A percentile compares a stretch with the other conserved stretches of the same genome.
Evolutionary conservation across 306 rosid species (phyloP).

Genomic region (Mucuna pruriens): DNA sequence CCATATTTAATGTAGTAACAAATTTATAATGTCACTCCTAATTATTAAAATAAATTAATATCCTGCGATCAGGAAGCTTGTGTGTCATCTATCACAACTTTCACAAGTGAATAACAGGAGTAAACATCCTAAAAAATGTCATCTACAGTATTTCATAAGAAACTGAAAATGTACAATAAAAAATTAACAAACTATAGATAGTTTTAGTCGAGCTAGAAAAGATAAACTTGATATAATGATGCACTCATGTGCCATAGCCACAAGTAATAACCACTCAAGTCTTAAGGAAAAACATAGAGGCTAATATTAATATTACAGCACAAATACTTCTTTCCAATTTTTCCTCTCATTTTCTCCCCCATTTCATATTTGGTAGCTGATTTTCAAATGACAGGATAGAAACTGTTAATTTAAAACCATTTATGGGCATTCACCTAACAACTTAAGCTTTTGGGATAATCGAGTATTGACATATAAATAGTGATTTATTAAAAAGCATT

Average conservation of each 20-base stretch:
- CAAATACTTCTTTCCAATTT: background rate
- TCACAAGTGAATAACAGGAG: background rate
- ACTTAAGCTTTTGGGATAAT: slow-evolving; percentile 2
- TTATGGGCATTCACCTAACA: background rate
- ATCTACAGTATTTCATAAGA: slow-evolving; percentile 1
- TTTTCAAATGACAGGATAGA: background rate
- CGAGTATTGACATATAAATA: slow-evolving; percentile 11
- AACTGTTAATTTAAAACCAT: slow-evolving; percentile 12
- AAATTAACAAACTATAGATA: background rate
- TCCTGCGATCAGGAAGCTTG: background rate
- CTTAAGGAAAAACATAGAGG: background rate
- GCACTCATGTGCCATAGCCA: background rate
- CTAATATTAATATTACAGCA: background rate
- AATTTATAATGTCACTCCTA: background rate
- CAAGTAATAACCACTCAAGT: background rate
- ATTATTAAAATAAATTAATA: background rate
- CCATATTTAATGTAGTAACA: background rate
- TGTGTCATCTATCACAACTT: background rate
- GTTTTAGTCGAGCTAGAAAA: background rate
- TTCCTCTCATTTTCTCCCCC: background rate
- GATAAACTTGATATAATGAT: background rate
- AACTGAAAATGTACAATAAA: slow-evolving; percentile 3
- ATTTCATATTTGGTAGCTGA: background rate
- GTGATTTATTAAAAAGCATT: background rate
- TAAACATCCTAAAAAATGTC: background rate